Conservation (phyloP, 1,139 yeast species). For the Kluyveromyces marxianus region DNA sequence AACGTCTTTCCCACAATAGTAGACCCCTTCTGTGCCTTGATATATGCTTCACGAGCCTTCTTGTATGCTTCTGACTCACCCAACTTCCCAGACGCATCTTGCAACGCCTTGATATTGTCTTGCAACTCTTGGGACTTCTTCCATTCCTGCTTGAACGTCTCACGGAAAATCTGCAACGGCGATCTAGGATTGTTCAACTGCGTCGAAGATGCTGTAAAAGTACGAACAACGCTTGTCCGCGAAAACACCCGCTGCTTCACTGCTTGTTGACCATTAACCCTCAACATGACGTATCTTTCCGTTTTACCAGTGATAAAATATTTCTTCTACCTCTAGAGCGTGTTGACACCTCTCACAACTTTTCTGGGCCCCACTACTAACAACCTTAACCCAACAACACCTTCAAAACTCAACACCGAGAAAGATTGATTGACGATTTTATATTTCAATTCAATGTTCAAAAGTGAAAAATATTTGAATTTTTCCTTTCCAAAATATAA, state of each 20-base stretch:
- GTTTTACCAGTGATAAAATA: not conserved
- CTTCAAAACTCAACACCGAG: too few relatives aligned
- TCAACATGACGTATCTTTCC: not conserved
- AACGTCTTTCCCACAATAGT: conserved; percentile 81
- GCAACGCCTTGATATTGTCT: conserved; percentile 87
- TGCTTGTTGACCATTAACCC: conserved; percentile 2
- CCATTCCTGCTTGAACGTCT: conserved; percentile 88
- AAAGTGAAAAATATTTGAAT: too few relatives aligned
- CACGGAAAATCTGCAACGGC: conserved; percentile 87
- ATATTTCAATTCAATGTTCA: too few relatives aligned
- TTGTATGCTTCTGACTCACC: conserved; percentile 93
- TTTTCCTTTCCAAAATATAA: too few relatives aligned
- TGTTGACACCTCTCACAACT: too few relatives aligned
- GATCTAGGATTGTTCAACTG: conserved; percentile 38
- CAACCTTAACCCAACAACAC: too few relatives aligned
- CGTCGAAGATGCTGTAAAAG: not conserved
- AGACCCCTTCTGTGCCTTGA: conserved; percentile 70
- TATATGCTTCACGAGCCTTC: conserved; percentile 88
- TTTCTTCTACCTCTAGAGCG: too few relatives aligned
- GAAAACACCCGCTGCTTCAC: not conserved
- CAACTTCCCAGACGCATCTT: conserved; percentile 92
- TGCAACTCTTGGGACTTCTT: conserved; percentile 84
- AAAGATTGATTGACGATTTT: too few relatives aligned
- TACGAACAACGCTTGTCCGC: conserved; percentile 1
- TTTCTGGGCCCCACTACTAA: too few relatives aligned